Evolutionary conservation across 495 filamentous ascomycete genomes (phyloP).

Genomic region (Hypoxylon fuscum): DNA sequence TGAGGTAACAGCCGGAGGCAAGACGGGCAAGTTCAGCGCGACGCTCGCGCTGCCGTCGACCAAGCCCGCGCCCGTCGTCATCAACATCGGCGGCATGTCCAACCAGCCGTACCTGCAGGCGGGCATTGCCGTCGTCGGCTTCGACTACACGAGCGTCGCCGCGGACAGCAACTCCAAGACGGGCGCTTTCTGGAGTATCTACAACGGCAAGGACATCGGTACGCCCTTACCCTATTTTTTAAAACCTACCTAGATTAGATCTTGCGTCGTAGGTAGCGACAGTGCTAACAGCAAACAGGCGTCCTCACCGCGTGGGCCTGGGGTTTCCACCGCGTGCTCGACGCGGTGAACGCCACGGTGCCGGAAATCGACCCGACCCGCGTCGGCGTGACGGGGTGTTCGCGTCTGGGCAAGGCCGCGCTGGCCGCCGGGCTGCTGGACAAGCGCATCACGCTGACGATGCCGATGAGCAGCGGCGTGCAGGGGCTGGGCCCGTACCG

Average conservation of each 20-base stretch:
- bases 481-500: constrained; percentile 63
- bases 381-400: constrained; percentile 63
- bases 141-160: constrained; percentile 60
- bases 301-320: constrained; percentile 63
- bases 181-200: constrained; percentile 62
- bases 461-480: constrained; percentile 64
- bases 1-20: constrained; percentile 55
- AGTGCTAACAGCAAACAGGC: constrained; percentile 38
- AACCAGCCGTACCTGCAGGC: constrained; percentile 59
- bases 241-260: too few species aligned
- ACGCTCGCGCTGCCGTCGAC: constrained; percentile 53
- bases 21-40: constrained; percentile 56
- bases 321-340: constrained; percentile 63
- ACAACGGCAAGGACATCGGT: constrained; percentile 63
- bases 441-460: constrained; percentile 61
- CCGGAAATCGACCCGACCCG: constrained; percentile 58
- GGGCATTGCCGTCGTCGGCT: constrained; percentile 61
- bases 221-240: constrained; percentile 13
- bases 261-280: neutral
- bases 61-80: constrained; percentile 59
- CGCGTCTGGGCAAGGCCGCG: constrained; percentile 61
- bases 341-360: constrained; percentile 58
- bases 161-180: constrained; percentile 62
- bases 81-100: constrained; percentile 64
- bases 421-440: constrained; percentile 62